A percentile compares a stretch with the other conserved stretches of the same genome.
Conservation (phyloP, 768 basidiomycete genomes). For the Crepidotus variabilis region DNA sequence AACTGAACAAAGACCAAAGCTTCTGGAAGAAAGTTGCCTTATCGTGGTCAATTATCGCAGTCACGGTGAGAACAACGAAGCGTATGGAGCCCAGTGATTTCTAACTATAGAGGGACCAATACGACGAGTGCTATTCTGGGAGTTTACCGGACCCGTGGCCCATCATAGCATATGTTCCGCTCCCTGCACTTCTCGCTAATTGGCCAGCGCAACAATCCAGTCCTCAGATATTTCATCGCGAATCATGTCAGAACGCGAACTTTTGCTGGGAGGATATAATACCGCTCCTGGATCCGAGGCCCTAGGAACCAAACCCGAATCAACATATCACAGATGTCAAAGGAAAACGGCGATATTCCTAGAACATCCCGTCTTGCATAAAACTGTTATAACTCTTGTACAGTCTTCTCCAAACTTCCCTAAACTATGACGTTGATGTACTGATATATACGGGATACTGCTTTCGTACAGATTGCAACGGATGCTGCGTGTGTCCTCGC, state of each 20-base stretch:
- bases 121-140: too few species aligned
- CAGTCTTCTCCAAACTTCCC: conserved; percentile 22
- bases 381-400: conserved; percentile 54
- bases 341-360: conserved; percentile 41
- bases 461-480: conserved; percentile 43
- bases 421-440: not conserved
- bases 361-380: conserved; percentile 52
- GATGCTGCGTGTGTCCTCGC: conserved; percentile 71
- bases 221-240: not conserved
- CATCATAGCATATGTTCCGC: too few species aligned
- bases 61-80: too few species aligned
- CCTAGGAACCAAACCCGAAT: not conserved
- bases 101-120: too few species aligned
- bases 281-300: conserved; percentile 2
- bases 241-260: conserved; percentile 37
- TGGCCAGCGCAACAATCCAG: not conserved
- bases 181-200: not conserved
- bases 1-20: too few species aligned
- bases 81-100: too few species aligned
- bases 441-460: not conserved
- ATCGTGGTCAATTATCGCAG: too few species aligned
- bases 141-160: too few species aligned
- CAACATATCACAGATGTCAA: conserved; percentile 21
- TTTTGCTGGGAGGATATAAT: conserved; percentile 33
- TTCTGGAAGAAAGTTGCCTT: too few species aligned